These are phyloP conservation scores for Syzygium grande DNA, from an alignment of 345 rosid genomes.

Conservation along the genomic window DNA sequence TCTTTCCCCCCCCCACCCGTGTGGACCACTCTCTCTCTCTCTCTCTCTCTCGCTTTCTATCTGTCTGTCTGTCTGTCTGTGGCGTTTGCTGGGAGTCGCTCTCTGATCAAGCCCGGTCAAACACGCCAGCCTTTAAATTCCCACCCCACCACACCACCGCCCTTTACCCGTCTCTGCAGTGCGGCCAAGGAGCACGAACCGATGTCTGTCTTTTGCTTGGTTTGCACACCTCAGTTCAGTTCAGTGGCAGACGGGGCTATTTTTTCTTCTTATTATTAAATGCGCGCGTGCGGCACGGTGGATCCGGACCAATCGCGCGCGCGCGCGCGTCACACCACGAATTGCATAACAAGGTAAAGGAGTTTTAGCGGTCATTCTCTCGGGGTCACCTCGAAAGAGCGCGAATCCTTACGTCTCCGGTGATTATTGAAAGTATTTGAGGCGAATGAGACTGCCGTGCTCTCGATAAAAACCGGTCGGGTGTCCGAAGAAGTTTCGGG, in stretches of 20 bases:
- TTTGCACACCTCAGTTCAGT: background rate
- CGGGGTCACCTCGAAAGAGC: background rate
- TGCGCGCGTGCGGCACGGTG: background rate
- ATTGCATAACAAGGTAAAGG: too few relatives aligned
- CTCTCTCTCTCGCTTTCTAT: background rate
- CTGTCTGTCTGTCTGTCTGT: background rate
- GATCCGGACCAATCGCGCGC: too few relatives aligned
- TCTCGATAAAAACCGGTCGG: background rate
- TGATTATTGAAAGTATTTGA: background rate
- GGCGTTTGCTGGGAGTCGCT: background rate
- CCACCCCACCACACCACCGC: background rate
- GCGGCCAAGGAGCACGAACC: background rate
- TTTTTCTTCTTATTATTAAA: background rate
- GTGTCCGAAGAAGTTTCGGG: too few relatives aligned
- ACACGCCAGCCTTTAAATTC: background rate
- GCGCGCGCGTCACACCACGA: fast-evolving
- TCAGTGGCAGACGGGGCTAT: background rate
- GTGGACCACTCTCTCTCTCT: background rate
- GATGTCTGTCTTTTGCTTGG: background rate
- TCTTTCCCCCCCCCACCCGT: background rate
- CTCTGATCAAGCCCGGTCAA: background rate
- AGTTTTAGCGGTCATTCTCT: too few relatives aligned
- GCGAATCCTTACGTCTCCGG: background rate
- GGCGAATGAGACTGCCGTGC: fast-evolving
- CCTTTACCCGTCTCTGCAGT: background rate